Evolutionary conservation across 306 rosid genomes (phyloP).

Genomic region (Hippophae gyantsensis): DNA sequence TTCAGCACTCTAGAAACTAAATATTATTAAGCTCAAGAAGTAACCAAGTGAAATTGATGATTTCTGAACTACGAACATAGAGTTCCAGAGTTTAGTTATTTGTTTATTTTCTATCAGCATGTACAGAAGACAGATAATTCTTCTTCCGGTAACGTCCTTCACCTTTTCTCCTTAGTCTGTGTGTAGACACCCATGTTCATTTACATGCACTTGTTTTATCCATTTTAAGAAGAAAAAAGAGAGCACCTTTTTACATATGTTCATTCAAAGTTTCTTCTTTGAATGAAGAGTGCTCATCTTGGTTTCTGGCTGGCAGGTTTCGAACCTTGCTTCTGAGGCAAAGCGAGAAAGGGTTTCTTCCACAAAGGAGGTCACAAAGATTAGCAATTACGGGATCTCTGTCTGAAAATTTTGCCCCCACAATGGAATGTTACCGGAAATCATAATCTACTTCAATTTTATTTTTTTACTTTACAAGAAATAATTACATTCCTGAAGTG

Average conservation of each 20-base stretch:
- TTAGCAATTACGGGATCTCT: constrained; percentile 79
- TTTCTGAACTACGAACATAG: too few species aligned
- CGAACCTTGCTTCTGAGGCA: constrained; percentile 57
- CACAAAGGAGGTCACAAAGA: constrained; percentile 67
- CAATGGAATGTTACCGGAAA: constrained; percentile 9
- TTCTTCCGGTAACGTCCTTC: neutral
- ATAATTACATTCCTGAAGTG: neutral
- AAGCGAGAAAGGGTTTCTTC: constrained; percentile 56
- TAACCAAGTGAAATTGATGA: too few species aligned
- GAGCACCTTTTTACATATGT: neutral
- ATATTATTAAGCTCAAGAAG: too few species aligned
- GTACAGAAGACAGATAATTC: neutral
- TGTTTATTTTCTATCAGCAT: neutral
- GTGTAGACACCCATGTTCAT: neutral
- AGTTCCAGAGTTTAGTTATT: neutral
- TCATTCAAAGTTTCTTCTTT: neutral
- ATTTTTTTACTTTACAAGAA: constrained; percentile 1
- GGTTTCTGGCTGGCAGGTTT: constrained; percentile 47
- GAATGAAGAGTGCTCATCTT: constrained; percentile 17
- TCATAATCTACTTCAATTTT: neutral
- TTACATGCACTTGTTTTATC: neutral
- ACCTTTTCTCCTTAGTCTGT: too few species aligned
- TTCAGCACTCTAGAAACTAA: neutral
- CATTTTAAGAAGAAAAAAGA: neutral
- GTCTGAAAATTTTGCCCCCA: constrained; percentile 36